Conservation (phyloP, 208 protist genomes). For the Trypanosoma theileri region DNA sequence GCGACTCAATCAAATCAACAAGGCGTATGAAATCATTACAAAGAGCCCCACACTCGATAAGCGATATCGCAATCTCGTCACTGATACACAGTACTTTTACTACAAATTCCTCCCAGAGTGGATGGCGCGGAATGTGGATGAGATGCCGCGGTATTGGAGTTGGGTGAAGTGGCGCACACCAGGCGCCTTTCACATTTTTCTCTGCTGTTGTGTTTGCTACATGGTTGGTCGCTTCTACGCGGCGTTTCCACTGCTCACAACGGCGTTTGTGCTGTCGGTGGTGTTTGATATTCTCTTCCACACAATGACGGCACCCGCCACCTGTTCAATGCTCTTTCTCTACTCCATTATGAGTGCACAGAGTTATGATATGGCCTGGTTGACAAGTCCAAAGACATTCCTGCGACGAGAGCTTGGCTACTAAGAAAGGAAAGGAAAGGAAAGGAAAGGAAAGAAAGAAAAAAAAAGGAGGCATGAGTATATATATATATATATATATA, state of each 20-base stretch:
- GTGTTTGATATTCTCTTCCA: constrained; percentile 75
- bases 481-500: neutral
- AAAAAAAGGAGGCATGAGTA: neutral
- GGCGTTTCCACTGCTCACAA: constrained; percentile 70
- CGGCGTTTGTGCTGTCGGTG: constrained; percentile 59
- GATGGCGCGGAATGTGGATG: constrained; percentile 90
- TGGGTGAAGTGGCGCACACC: constrained; percentile 85
- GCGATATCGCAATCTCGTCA: constrained; percentile 86
- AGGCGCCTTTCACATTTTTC: constrained; percentile 62
- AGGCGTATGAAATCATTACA: constrained; percentile 87
- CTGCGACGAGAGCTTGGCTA: constrained; percentile 81
- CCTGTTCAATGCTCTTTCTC: constrained; percentile 81
- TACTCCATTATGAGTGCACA: constrained; percentile 80
- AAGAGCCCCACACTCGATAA: constrained; percentile 86
- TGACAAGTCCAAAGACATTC: constrained; percentile 88
- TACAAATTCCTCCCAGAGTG: constrained; percentile 89
- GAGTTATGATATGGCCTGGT: constrained; percentile 87
- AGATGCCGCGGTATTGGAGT: constrained; percentile 91
- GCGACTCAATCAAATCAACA: constrained; percentile 85
- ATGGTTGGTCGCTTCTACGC: constrained; percentile 75
- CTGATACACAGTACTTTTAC: constrained; percentile 86
- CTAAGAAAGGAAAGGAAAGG: constrained; percentile 32
- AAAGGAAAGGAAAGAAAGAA: constrained; percentile 4
- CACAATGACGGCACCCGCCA: constrained; percentile 85
- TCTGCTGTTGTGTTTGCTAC: constrained; percentile 66